phyloP scores from a whole-genome alignment of 208 protist genomes.

The Wallacemonas rigidus region DNA sequence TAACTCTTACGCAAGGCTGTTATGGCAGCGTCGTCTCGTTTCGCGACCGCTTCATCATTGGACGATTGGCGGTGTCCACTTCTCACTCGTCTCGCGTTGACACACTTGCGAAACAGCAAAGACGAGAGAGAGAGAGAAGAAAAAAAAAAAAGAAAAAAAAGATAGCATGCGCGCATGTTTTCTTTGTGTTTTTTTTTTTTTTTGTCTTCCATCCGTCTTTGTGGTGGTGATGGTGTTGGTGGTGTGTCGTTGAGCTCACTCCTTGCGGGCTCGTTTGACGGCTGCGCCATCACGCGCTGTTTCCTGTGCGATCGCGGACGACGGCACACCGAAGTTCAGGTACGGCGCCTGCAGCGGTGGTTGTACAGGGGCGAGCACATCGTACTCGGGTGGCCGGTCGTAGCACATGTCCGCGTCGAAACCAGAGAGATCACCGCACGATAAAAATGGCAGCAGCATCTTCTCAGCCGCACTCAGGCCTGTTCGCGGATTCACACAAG shows the following conservation, averaged over 20 bases:
- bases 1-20: no score
- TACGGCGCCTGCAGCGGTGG: slow-evolving; percentile 81
- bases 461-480: neutral
- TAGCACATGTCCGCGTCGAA: slow-evolving; percentile 94
- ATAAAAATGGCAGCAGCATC: slow-evolving; percentile 94
- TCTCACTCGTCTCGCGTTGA: neutral
- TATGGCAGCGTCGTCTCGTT: no score
- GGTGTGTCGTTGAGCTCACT: neutral
- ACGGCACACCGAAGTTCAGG: slow-evolving; percentile 14
- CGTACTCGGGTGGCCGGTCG: slow-evolving; percentile 33
- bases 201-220: neutral
- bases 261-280: neutral
- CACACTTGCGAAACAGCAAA: neutral
- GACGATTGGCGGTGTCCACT: neutral
- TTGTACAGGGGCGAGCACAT: slow-evolving; percentile 68
- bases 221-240: no score
- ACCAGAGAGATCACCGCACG: slow-evolving; percentile 96
- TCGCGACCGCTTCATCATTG: no score
- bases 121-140: neutral
- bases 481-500: neutral
- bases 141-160: slow-evolving; percentile 22
- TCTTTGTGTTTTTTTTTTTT: neutral
- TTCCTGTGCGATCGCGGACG: no score
- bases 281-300: neutral
- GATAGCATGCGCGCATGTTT: neutral